Conservation (phyloP, 176 grass and related monocot genomes). For the Eragrostis nindensis region DNA sequence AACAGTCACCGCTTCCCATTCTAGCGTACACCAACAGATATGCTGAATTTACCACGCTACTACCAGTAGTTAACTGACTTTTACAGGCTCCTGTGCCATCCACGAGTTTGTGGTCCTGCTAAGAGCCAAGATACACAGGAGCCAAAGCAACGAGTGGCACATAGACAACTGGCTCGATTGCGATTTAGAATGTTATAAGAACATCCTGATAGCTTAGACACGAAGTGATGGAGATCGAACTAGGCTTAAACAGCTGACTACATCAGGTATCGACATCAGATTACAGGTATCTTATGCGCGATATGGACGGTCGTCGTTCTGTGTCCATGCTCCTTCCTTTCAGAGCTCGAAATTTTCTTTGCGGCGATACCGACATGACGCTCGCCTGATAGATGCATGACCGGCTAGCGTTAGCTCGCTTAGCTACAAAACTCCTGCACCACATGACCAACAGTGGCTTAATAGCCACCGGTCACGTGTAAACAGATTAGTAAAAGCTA, state of each 20-base stretch:
- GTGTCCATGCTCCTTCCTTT: neutral
- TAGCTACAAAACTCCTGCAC: neutral
- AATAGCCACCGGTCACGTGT: constrained; percentile 26
- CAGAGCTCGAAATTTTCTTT: neutral
- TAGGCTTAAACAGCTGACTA: neutral
- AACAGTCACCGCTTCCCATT: neutral
- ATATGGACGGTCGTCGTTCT: constrained; percentile 21
- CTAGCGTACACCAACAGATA: neutral
- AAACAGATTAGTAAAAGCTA: neutral
- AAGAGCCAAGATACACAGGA: too few relatives aligned
- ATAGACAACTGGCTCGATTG: neutral
- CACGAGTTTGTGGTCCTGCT: neutral
- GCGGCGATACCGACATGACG: neutral
- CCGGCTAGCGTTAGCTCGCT: neutral
- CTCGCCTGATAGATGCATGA: constrained; percentile 15
- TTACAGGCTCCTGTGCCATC: neutral
- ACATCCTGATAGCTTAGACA: neutral
- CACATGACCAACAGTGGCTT: constrained; percentile 1
- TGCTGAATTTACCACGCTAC: neutral
- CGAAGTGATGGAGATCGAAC: neutral
- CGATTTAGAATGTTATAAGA: neutral
- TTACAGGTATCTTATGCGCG: constrained; percentile 2
- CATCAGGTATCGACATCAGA: constrained; percentile 20
- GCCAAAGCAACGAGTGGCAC: neutral
- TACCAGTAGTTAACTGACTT: neutral